Evolutionary conservation across 768 basidiomycete genomes (phyloP), one percentile per base, ranked within the genome.

Genomic region (Amyloporia xantha): DNA sequence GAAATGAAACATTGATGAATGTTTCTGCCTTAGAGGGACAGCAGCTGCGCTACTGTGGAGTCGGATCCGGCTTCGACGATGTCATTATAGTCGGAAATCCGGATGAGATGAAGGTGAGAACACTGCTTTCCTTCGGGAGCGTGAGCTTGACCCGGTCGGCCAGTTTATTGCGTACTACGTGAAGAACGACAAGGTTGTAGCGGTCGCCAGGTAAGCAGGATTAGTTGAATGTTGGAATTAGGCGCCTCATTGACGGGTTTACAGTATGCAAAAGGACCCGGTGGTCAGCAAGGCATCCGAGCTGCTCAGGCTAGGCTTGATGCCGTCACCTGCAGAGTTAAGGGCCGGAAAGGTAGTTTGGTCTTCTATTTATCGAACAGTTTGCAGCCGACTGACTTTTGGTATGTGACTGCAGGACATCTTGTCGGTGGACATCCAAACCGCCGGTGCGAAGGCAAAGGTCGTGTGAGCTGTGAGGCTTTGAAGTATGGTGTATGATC

Each of bases 111-210:
- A 93, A 94, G 78, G 88, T 84, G 48, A 37, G 65, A 54, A 11
- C 45, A 21, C 36, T n/a, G n/a, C n/a, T n/a, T n/a, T n/a, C n/a
- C n/a, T n/a, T n/a, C n/a, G n/a, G n/a, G n/a, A n/a, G n/a, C n/a
- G n/a, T n/a, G n/a, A n/a, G n/a, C n/a, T n/a, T n/a, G n/a, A n/a
- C n/a, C n/a, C n/a, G n/a, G n/a, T n/a, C n/a, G n/a, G n/a, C 15
- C 48, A 87, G 85, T 91, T 91, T 59, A 74, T 88, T 38, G 87
- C 86, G 2, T 91, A 87, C 66, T 91, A 91, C 63, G 73, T 78
- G 39, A 81, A 83, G 63, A 66, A 65, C 25, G 77, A 75, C 50
- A 79, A 76, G 52, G 71, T 89, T 33, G 70, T 83, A 37, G 87
- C 85, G 17, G 81, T 86, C 24, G 77, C 84, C 1, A 79, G 75